Evolutionary conservation across 1,139 yeast species (phyloP).

Genomic region (Zygosaccharomyces sapae): DNA sequence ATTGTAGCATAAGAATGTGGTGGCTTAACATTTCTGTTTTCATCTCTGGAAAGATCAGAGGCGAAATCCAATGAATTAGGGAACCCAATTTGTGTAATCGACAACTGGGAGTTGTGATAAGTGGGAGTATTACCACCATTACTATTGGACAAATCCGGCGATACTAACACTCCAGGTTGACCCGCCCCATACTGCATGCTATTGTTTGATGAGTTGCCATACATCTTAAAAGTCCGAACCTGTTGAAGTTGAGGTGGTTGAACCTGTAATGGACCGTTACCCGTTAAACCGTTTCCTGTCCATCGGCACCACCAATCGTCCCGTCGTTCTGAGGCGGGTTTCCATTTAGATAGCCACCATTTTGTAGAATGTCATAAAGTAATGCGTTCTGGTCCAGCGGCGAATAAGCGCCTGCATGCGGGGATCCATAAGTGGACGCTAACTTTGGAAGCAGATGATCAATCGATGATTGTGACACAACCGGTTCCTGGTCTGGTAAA

Average conservation of each 20-base stretch:
- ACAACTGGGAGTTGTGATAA: slow-evolving; percentile 14
- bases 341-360: slow-evolving; percentile 6
- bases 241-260: slow-evolving; percentile 22
- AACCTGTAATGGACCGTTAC: slow-evolving; percentile 1
- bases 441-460: slow-evolving; percentile 38
- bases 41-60: slow-evolving; percentile 68
- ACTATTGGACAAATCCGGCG: slow-evolving; percentile 10
- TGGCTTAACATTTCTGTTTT: slow-evolving; percentile 88
- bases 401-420: slow-evolving; percentile 18
- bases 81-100: slow-evolving; percentile 21
- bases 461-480: slow-evolving; percentile 50
- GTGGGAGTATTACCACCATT: slow-evolving; percentile 9
- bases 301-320: neutral
- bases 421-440: slow-evolving; percentile 24
- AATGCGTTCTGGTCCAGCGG: slow-evolving; percentile 21
- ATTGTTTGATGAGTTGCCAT: slow-evolving; percentile 11
- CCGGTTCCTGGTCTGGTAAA: slow-evolving; percentile 85
- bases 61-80: slow-evolving; percentile 33
- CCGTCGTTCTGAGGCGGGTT: neutral
- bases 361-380: slow-evolving; percentile 23
- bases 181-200: slow-evolving; percentile 4
- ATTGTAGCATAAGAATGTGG: slow-evolving; percentile 96
- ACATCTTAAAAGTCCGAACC: slow-evolving; percentile 35
- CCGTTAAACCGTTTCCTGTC: neutral
- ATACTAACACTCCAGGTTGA: slow-evolving; percentile 6